Evolutionary conservation across 2,329 filamentous ascomycete genomes (phyloP).

Genomic region (Daldinia eschscholtzii): DNA sequence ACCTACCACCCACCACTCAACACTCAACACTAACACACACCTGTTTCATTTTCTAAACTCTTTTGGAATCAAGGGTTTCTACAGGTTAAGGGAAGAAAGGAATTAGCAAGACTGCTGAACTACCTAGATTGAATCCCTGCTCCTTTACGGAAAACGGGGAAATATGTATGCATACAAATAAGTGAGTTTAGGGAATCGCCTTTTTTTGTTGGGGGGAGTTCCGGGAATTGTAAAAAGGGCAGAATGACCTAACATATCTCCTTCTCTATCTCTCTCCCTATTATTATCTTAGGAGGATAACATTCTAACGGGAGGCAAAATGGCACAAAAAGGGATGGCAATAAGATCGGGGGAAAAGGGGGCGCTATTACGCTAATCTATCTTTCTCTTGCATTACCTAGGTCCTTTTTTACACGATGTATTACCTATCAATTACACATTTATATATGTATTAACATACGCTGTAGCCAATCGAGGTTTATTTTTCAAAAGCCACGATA

Average conservation of each 20-base stretch:
- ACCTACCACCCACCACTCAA: background rate
- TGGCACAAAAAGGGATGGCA: background rate
- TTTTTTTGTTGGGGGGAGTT: too few species aligned
- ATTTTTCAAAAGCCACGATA: background rate
- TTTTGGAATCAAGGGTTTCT: background rate
- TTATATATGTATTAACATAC: background rate
- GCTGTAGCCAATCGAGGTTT: background rate
- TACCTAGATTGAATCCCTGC: too few species aligned
- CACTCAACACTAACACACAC: background rate
- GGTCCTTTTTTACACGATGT: background rate
- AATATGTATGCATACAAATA: too few species aligned
- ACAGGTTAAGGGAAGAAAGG: background rate
- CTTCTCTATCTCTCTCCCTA: background rate
- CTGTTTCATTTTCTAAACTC: background rate
- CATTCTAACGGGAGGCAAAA: background rate
- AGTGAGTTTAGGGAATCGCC: background rate
- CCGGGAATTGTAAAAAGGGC: too few species aligned
- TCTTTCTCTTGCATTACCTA: background rate
- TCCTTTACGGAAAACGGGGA: too few species aligned
- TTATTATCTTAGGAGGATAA: background rate
- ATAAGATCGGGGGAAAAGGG: background rate
- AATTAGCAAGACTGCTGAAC: too few species aligned
- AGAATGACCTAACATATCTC: too few species aligned
- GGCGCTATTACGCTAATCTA: background rate
- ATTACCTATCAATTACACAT: conserved; percentile 6